These are phyloP conservation scores for Bidens hawaiensis DNA, from an alignment of 140 eudicot genomes.

Conservation along the genomic window DNA sequence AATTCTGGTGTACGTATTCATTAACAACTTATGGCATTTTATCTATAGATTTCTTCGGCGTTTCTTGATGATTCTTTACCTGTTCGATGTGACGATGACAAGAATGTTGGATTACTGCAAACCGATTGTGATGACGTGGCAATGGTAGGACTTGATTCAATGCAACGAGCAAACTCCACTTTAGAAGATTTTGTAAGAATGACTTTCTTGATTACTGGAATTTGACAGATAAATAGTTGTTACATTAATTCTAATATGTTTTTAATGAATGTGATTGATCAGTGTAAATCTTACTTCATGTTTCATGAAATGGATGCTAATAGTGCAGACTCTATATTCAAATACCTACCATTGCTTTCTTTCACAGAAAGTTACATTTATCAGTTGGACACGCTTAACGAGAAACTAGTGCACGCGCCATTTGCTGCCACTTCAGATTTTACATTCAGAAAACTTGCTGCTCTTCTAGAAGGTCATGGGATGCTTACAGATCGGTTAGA, in stretches of 20 bases:
- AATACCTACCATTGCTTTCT: conserved; percentile 72
- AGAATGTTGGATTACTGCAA: conserved; percentile 11
- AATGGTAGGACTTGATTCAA: conserved; percentile 55
- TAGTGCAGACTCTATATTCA: conserved; percentile 58
- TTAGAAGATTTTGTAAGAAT: conserved; percentile 85
- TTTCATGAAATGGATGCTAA: conserved; percentile 81
- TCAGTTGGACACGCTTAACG: conserved; percentile 87
- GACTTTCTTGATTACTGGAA: too few relatives aligned
- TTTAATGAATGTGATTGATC: conserved; percentile 14
- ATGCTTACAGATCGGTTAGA: conserved; percentile 60
- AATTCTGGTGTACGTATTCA: not conserved
- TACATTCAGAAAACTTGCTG: conserved; percentile 59
- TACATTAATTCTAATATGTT: not conserved
- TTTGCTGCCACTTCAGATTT: conserved; percentile 19
- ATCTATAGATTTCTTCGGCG: conserved; percentile 42
- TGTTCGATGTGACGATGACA: conserved; percentile 17
- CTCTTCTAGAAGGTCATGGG: conserved; percentile 53
- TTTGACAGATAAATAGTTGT: too few relatives aligned
- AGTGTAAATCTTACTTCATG: conserved; percentile 97
- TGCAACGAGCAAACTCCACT: conserved; percentile 87
- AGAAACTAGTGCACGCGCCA: conserved; percentile 47
- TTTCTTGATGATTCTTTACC: conserved; percentile 25
- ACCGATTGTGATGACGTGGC: conserved; percentile 35
- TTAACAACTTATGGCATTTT: conserved; percentile 12
- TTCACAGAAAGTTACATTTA: conserved; percentile 87